phyloP scores from a whole-genome alignment of 1,139 yeast species.

The Geotrichum fermentans region DNA sequence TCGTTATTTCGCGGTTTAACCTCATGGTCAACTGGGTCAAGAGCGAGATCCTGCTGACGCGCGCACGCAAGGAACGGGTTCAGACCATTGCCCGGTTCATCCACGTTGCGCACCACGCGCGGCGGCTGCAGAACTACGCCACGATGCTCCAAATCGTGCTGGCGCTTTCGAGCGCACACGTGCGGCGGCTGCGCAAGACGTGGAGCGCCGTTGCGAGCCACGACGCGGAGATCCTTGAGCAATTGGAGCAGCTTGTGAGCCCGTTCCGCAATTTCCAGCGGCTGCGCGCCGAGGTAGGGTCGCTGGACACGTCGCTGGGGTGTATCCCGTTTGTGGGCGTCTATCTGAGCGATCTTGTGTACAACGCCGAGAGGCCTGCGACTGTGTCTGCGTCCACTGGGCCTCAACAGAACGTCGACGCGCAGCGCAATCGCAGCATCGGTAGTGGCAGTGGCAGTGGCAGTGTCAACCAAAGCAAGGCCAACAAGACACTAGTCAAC shows the following conservation, averaged over 20 bases:
- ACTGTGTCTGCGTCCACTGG: constrained; percentile 16
- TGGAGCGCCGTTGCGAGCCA: constrained; percentile 61
- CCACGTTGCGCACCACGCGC: constrained; percentile 68
- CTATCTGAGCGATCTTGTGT: constrained; percentile 74
- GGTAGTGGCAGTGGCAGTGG: constrained; percentile 35
- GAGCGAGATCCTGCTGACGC: constrained; percentile 75
- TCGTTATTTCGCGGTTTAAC: constrained; percentile 85
- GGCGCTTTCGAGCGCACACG: constrained; percentile 71
- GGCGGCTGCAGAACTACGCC: constrained; percentile 69
- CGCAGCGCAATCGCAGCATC: constrained; percentile 3
- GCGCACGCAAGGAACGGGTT: constrained; percentile 52
- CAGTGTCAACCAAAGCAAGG: too few relatives aligned
- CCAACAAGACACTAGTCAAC: constrained; percentile 52
- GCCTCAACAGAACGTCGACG: background rate
- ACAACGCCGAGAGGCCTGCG: constrained; percentile 61
- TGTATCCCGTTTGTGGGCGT: constrained; percentile 88
- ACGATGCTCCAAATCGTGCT: constrained; percentile 82
- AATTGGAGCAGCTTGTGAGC: constrained; percentile 48
- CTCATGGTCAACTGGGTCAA: constrained; percentile 85
- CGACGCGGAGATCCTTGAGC: constrained; percentile 39
- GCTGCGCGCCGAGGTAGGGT: constrained; percentile 59
- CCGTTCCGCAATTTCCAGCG: constrained; percentile 63
- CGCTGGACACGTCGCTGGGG: constrained; percentile 59
- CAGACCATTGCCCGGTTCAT: constrained; percentile 72
- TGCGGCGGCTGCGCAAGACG: constrained; percentile 57